Percentiles rank a stretch among this genome's conserved stretches.
phyloP scores from a whole-genome alignment of 129 eudicot species.

The Tanacetum coccineum region DNA sequence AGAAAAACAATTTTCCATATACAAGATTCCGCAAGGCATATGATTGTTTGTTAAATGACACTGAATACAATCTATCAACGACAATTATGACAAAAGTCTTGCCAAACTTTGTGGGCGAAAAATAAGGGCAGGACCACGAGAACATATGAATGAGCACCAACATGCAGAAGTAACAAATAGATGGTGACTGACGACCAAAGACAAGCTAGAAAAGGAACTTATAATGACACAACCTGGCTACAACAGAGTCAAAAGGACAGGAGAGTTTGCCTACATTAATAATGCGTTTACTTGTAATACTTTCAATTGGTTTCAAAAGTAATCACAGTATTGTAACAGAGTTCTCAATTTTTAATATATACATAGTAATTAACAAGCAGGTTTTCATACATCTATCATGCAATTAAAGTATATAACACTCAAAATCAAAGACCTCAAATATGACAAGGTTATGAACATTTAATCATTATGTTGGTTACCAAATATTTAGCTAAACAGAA shows the following conservation, averaged over 20 bases:
- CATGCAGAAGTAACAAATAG: slow-evolving; percentile 1
- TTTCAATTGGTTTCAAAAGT: neutral
- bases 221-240: neutral
- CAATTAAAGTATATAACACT: neutral
- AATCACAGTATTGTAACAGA: neutral
- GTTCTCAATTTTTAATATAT: neutral
- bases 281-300: neutral
- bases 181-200: neutral
- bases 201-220: neutral
- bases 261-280: neutral
- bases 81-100: too few relatives aligned
- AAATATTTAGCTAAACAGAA: too few relatives aligned
- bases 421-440: neutral
- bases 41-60: too few relatives aligned
- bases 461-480: neutral
- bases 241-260: neutral
- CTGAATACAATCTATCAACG: too few relatives aligned
- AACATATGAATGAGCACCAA: neutral
- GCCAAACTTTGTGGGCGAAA: too few relatives aligned
- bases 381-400: neutral
- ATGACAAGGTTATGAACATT: neutral
- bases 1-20: neutral
- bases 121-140: neutral
- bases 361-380: neutral
- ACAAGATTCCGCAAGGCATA: neutral